Conservation (phyloP, 176 grass and related monocot species). For the Rhipidocladum racemiflorum region DNA sequence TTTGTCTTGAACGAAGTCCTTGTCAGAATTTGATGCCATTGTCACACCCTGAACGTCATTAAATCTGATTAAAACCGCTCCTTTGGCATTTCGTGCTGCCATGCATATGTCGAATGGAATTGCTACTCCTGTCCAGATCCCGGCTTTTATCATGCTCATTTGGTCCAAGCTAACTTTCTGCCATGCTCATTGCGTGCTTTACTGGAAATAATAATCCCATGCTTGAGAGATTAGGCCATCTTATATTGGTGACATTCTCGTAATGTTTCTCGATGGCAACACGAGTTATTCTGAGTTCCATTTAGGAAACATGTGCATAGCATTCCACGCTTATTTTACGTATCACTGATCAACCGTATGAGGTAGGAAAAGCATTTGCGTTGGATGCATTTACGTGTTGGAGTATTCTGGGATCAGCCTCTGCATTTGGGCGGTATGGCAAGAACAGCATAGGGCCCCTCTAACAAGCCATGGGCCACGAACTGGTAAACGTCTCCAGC, state of each 20-base stretch:
- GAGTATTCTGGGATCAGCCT: background rate
- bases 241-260: background rate
- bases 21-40: conserved; percentile 4
- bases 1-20: background rate
- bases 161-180: background rate
- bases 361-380: background rate
- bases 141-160: background rate
- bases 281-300: no score
- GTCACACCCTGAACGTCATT: conserved; percentile 7
- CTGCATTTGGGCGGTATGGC: background rate
- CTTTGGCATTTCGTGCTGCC: background rate
- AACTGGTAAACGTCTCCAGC: background rate
- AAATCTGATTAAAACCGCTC: background rate
- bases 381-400: background rate
- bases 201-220: background rate
- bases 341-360: background rate
- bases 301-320: no score
- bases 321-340: background rate
- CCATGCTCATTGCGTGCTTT: background rate
- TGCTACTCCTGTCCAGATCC: background rate
- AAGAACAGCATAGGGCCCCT: background rate
- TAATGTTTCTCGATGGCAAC: background rate
- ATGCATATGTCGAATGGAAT: background rate
- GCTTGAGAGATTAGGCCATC: background rate
- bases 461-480: background rate